Evolutionary conservation across 2,329 filamentous ascomycete genomes (phyloP).

Genomic region (Nemania bipapillata): DNA sequence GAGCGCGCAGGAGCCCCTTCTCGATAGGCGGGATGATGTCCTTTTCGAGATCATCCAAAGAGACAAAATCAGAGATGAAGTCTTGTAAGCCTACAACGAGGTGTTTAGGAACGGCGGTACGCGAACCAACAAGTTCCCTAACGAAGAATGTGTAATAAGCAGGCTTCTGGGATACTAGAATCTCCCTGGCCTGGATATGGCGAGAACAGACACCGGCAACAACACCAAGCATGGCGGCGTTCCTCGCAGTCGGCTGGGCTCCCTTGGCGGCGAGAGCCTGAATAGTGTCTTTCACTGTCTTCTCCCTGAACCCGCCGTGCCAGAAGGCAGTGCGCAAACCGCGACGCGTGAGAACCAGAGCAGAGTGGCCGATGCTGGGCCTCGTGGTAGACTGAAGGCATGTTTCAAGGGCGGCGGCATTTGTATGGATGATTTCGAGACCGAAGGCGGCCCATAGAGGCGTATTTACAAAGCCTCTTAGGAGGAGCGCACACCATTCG

Average conservation of each 20-base stretch:
- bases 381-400: slow-evolving; percentile 75
- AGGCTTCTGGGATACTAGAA: slow-evolving; percentile 73
- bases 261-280: slow-evolving; percentile 75
- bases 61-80: slow-evolving; percentile 82
- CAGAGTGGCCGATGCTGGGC: slow-evolving; percentile 74
- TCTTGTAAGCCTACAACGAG: slow-evolving; percentile 78
- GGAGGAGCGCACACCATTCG: slow-evolving; percentile 86
- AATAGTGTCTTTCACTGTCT: slow-evolving; percentile 72
- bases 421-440: slow-evolving; percentile 71
- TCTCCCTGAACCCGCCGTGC: slow-evolving; percentile 65
- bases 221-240: slow-evolving; percentile 82
- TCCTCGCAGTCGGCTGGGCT: slow-evolving; percentile 70
- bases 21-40: slow-evolving; percentile 84
- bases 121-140: slow-evolving; percentile 85
- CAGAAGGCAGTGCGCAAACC: slow-evolving; percentile 80
- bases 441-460: slow-evolving; percentile 72
- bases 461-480: slow-evolving; percentile 74
- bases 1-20: slow-evolving; percentile 86
- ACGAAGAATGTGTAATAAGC: slow-evolving; percentile 84
- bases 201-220: slow-evolving; percentile 87
- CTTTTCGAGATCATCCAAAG: slow-evolving; percentile 76
- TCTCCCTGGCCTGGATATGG: slow-evolving; percentile 69
- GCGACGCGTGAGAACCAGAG: slow-evolving; percentile 80
- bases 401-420: slow-evolving; percentile 80
- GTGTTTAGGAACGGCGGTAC: slow-evolving; percentile 74